Conservation (phyloP, 306 rosid genomes). For the Castanea crenata region DNA sequence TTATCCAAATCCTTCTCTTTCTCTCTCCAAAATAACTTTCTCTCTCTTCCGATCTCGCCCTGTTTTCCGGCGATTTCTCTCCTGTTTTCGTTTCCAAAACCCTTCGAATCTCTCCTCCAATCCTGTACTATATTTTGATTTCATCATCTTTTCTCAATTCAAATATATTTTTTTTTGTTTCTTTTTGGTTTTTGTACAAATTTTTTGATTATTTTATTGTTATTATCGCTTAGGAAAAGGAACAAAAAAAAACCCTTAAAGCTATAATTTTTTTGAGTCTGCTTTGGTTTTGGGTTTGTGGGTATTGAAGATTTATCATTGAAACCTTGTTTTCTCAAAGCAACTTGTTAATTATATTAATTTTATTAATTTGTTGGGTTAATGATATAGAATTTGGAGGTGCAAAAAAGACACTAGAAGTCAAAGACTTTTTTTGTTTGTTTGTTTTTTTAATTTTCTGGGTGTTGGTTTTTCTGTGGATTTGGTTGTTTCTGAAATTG, state of each 20-base stretch:
- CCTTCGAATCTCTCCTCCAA: background rate
- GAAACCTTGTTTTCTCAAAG: constrained; percentile 14
- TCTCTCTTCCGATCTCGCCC: constrained; percentile 52
- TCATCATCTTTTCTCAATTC: constrained; percentile 8
- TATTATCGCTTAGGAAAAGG: background rate
- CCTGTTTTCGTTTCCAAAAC: constrained; percentile 24
- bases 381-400: constrained; percentile 12
- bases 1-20: constrained; percentile 38
- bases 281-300: constrained; percentile 23
- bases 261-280: constrained; percentile 3
- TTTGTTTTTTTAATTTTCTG: constrained; percentile 5
- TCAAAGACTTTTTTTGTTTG: constrained; percentile 19
- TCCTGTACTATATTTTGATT: constrained; percentile 24
- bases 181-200: background rate
- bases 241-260: background rate
- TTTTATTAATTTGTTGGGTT: constrained; percentile 11
- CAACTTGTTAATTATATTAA: constrained; percentile 15
- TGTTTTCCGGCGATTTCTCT: constrained; percentile 41
- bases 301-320: constrained; percentile 31
- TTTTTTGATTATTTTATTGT: constrained; percentile 24
- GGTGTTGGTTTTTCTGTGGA: constrained; percentile 12
- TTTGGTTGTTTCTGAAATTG: constrained; percentile 33
- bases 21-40: constrained; percentile 30
- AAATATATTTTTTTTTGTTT: constrained; percentile 1
- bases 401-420: constrained; percentile 19